These are phyloP conservation scores for Pseudogymnoascus sp. DNA, from an alignment of 2,329 filamentous ascomycete species.

Conservation along the genomic window DNA sequence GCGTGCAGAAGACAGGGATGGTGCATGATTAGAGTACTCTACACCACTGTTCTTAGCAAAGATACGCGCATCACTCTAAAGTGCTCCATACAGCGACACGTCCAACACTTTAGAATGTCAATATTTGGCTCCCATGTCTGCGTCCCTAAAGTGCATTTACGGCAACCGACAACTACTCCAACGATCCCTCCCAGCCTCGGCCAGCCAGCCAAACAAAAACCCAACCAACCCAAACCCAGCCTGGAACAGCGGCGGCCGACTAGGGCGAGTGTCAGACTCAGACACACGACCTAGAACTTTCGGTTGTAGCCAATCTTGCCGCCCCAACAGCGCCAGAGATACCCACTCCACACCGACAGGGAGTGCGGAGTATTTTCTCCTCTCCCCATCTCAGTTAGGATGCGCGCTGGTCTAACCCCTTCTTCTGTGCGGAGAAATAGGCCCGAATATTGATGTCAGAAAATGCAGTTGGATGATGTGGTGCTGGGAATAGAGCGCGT, in stretches of 20 bases:
- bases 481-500: background rate
- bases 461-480: background rate
- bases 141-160: background rate
- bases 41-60: background rate
- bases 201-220: background rate
- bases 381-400: background rate
- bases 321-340: background rate
- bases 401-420: background rate
- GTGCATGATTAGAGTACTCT: background rate
- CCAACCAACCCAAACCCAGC: background rate
- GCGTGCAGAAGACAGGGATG: background rate
- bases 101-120: background rate
- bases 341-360: background rate
- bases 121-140: background rate
- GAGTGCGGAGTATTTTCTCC: background rate
- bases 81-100: background rate
- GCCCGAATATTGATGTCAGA: slow-evolving; percentile 4
- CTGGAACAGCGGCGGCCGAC: background rate
- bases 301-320: background rate
- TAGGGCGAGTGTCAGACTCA: background rate
- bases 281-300: background rate
- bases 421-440: background rate
- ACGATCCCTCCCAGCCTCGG: background rate
- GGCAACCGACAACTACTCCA: background rate
- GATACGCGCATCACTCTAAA: background rate